Evolutionary conservation across 2,329 filamentous ascomycete species (phyloP).

Genomic region (Cladosporium sp.): DNA sequence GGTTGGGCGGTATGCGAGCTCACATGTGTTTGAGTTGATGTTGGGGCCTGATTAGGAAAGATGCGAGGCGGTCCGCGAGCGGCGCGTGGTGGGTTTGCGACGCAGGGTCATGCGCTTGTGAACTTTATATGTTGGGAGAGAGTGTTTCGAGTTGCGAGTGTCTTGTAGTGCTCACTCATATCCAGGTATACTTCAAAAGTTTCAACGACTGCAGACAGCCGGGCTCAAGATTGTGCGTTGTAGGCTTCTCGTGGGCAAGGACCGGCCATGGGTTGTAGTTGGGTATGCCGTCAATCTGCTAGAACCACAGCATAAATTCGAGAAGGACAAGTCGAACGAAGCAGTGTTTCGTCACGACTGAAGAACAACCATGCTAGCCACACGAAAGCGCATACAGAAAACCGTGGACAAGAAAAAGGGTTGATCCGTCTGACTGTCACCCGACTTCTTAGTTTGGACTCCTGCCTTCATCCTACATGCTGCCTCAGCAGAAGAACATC

Average conservation of each 20-base stretch:
- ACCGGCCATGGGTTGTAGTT: too few relatives aligned
- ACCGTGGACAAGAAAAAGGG: too few relatives aligned
- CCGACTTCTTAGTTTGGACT: background rate
- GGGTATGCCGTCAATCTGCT: background rate
- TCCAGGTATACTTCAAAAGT: background rate
- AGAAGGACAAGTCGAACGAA: background rate
- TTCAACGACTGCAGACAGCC: too few relatives aligned
- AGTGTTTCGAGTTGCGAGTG: background rate
- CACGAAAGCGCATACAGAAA: too few relatives aligned
- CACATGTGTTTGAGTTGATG: constrained; percentile 13
- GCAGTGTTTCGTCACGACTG: background rate
- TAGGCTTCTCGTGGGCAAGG: too few relatives aligned
- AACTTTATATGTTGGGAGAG: background rate
- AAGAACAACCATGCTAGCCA: too few relatives aligned
- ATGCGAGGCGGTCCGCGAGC: background rate
- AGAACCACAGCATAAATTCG: background rate
- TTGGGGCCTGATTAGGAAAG: background rate
- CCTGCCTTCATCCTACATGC: background rate
- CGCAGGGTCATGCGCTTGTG: constrained; percentile 10
- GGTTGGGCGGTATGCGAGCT: constrained; percentile 5
- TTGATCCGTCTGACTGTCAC: too few relatives aligned
- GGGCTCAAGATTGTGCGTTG: too few relatives aligned
- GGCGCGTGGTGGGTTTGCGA: constrained; percentile 1
- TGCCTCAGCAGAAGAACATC: background rate
- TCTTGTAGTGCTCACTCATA: background rate